Base-by-base conservation (phyloP, 441 rosid genomes). In the Heliophila coronopifolia region DNA sequence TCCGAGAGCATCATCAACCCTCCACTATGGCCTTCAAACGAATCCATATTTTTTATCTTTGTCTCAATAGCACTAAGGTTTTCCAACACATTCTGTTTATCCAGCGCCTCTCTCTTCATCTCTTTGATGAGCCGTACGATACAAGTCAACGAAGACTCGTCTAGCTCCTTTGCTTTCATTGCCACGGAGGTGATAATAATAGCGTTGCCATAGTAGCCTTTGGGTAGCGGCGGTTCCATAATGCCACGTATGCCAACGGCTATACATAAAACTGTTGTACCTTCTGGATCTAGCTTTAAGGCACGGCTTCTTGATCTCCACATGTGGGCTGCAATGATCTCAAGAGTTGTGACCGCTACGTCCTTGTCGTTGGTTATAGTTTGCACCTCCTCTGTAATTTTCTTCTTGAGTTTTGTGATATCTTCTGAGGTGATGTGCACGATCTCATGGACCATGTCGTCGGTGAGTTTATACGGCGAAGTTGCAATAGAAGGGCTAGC, bases 191-290 rank as follows among this genome's bases (percentile, higher is more conserved):
- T 51, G 25, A 62, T 43, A 0, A 71, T 70, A 10, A 79, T 73
- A 3, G 78, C 81, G 62, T 79, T 79, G 9, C 81, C 81, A 30
- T 79, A 79, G 63, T 73, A 76, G 26, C 81, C 85, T 14, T 55
- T 35, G 0, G 68, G 71, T 38, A 73, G 56, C 2, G 77, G 73
- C 47, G 77, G 76, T 2, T 72, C 65, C 13, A 79, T 12, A 2
- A 25, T 60, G 20, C 55, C 69, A 13, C 80, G 69, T 54, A 76
- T 68, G 12, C 81, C 73, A 4, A 68, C 67, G 0, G 76, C 67
- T 48, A 79, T 51, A 14, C 65, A 64, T 0, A 74, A 54, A 8
- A 63, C 13, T 0, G 80, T 72, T 0, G 58, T 65, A 9, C 71
- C 77, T 3, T 68, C 58, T 26, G 66, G 62, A 57, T 64, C 61